These are phyloP conservation scores for Flaveria bidentis DNA, from an alignment of 129 eudicot species.

Conservation along the genomic window DNA sequence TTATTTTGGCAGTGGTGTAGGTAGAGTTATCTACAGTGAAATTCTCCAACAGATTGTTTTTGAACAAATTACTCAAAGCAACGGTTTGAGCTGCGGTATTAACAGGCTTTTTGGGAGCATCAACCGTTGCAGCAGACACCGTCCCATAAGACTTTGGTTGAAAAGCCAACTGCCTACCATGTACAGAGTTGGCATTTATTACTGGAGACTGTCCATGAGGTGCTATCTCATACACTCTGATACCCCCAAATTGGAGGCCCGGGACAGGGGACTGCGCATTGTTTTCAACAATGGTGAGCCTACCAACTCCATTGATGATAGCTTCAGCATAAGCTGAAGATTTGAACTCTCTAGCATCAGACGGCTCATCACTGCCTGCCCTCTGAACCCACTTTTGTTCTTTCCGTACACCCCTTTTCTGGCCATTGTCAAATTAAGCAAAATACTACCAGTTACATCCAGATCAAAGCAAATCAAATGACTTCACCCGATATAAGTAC, in stretches of 20 bases:
- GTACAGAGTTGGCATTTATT: conserved; percentile 36
- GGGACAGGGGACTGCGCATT: conserved; percentile 43
- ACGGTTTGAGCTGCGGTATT: conserved; percentile 37
- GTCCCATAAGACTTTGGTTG: conserved; percentile 71
- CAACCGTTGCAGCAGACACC: conserved; percentile 36
- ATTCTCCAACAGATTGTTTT: conserved; percentile 56
- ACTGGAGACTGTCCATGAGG: conserved; percentile 30
- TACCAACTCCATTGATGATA: conserved; percentile 35
- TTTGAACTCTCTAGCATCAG: conserved; percentile 32
- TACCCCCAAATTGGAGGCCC: conserved; percentile 28
- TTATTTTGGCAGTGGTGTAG: conserved; percentile 65
- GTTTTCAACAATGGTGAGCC: conserved; percentile 44
- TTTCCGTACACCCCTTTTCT: conserved; percentile 47
- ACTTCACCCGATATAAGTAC: background rate
- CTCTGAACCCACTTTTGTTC: conserved; percentile 61
- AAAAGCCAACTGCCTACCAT: conserved; percentile 41
- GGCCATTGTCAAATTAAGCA: conserved; percentile 18
- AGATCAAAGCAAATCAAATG: background rate
- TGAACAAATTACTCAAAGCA: conserved; percentile 47
- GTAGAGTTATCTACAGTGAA: conserved; percentile 79
- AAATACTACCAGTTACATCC: background rate
- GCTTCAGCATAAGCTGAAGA: conserved; percentile 43
- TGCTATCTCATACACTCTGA: conserved; percentile 13
- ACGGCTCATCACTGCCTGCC: conserved; percentile 32
- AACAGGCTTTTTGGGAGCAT: conserved; percentile 28